Evolutionary conservation across 352 stramenopile species (phyloP), one percentile per base, ranked within the genome.

Genomic region (Pythium graminicola): DNA sequence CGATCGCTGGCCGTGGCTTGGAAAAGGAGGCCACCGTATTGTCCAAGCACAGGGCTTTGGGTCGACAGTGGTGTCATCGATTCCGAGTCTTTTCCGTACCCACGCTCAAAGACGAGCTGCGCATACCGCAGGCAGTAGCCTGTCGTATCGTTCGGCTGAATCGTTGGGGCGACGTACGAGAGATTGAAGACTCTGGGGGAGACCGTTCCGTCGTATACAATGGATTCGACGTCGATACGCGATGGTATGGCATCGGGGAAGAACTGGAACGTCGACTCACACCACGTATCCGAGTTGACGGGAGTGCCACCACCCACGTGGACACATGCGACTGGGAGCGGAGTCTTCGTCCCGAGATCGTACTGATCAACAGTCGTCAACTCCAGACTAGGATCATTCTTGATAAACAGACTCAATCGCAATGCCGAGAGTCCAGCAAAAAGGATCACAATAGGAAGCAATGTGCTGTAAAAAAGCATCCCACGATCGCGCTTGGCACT

Each of bases 391-490:
- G 73, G 73, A 20, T 89, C 77, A 38, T 85, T 73, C 29, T 60
- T 24, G 10, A 81, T 51, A 8, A 83, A 67, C 0, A 74, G 28
- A 50, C 70, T 86, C 20, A 73, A 48, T 35, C 81, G 72, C 6
- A 95, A 58, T 1, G 75, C 58, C 23, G 68, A 72, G 16, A 95
- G 45, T 0, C 82, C 85, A 0, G 83, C 52, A 23, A 85, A 70
- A 20, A 94, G 66, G n/a, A 90, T 57, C 4, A 81, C 44, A 35
- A 88, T 63, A 0, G 85, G 85, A 16, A 93, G 58, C 9, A 92
- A 20, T 2, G 60, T 79, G 54, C 81, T 88, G 62, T 84, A 93
- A 49, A 86, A 70, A 4, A 95, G 36, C 67, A 87, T 81, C 29
- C 69, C 73, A 8, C 70, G 64, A 47, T 93, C 82, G 13, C 82